Percentiles rank a stretch among this genome's conserved stretches.
phyloP scores from a whole-genome alignment of 768 basidiomycete genomes.

The Coprinopsis cinerea region DNA sequence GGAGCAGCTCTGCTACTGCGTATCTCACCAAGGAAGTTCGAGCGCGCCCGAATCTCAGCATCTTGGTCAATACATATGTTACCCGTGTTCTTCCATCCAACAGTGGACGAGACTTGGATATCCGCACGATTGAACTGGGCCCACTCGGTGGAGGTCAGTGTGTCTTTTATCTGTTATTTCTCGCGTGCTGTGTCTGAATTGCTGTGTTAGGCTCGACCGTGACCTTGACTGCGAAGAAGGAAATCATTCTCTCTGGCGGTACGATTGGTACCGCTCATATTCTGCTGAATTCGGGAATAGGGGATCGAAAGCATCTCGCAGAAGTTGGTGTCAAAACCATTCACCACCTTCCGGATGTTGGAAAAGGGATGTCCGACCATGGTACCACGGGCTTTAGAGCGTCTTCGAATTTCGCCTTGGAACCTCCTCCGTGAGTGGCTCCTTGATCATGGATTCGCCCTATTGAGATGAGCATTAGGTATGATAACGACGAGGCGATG shows the following conservation, averaged over 20 bases:
- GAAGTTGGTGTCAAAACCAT: conserved; percentile 19
- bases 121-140: background rate
- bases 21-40: conserved; percentile 22
- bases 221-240: conserved; percentile 5
- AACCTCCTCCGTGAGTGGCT: background rate
- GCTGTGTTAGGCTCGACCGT: background rate
- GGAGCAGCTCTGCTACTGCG: conserved; percentile 26
- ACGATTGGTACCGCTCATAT: conserved; percentile 13
- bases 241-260: conserved; percentile 15
- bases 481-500: conserved; percentile 2
- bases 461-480: too few species aligned
- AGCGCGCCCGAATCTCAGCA: conserved; percentile 23
- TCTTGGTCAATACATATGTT: conserved; percentile 25
- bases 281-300: conserved; percentile 15
- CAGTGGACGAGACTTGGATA: background rate
- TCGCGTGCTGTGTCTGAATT: background rate
- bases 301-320: conserved; percentile 11
- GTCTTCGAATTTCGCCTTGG: background rate
- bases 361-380: conserved; percentile 21
- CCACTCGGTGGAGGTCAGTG: background rate
- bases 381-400: background rate
- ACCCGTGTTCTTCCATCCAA: conserved; percentile 19
- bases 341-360: conserved; percentile 23
- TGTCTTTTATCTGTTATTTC: too few species aligned
- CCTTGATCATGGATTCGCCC: background rate